Evolutionary conservation across 768 basidiomycete genomes (phyloP).

Genomic region (Xanthoconium purpureum): DNA sequence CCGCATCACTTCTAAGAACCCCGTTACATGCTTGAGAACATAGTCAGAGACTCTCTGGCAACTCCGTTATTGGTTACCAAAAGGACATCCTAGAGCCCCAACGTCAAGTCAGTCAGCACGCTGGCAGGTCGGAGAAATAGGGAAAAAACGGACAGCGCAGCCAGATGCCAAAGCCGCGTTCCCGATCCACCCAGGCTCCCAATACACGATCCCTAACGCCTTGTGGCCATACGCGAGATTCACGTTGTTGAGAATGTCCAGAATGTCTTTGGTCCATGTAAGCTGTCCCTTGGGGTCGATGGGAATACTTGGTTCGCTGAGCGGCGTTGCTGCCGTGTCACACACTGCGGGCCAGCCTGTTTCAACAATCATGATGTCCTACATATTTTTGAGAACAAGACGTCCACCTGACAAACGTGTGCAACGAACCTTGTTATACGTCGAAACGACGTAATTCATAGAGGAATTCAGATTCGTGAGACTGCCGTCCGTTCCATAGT

Average conservation of each 20-base stretch:
- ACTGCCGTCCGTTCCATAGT: slow-evolving; percentile 5
- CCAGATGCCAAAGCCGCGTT: slow-evolving; percentile 6
- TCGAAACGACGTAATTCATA: slow-evolving; percentile 5
- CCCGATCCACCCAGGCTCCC: slow-evolving; percentile 7
- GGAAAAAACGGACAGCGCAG: slow-evolving; percentile 8
- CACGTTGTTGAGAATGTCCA: neutral
- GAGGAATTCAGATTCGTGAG: slow-evolving; percentile 6
- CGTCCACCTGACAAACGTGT: neutral
- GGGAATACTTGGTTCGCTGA: slow-evolving; percentile 11
- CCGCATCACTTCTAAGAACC: neutral
- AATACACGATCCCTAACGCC: slow-evolving; percentile 12
- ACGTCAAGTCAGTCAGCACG: neutral
- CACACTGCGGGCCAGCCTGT: slow-evolving; percentile 11
- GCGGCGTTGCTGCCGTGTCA: neutral
- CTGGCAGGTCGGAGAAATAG: neutral
- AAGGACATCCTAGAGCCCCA: slow-evolving; percentile 5
- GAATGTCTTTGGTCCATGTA: slow-evolving; percentile 1
- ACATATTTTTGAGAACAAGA: slow-evolving; percentile 1
- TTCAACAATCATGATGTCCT: slow-evolving; percentile 13
- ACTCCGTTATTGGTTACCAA: slow-evolving; percentile 6
- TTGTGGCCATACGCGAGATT: neutral
- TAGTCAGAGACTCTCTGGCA: slow-evolving; percentile 4
- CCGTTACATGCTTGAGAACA: neutral
- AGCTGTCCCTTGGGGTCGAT: slow-evolving; percentile 5
- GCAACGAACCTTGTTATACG: slow-evolving; percentile 6